Evolutionary conservation across 768 basidiomycete genomes (phyloP).

Genomic region (Serpula lacrymans): DNA sequence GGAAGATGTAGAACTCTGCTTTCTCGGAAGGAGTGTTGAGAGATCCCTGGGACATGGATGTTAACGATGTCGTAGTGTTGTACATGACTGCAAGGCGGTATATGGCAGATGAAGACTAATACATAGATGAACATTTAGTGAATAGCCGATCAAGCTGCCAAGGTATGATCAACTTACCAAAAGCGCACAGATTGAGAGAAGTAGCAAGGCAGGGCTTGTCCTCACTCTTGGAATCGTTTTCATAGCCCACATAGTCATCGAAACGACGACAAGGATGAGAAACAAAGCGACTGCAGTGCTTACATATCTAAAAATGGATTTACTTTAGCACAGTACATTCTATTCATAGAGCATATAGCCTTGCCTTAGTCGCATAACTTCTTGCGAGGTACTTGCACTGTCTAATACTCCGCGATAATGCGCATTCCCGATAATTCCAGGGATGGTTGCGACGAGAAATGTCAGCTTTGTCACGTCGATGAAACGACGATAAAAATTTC

Average conservation of each 20-base stretch:
- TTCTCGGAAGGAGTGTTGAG: constrained; percentile 35
- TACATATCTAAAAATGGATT: constrained; percentile 18
- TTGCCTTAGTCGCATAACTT: constrained; percentile 15
- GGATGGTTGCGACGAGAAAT: constrained; percentile 29
- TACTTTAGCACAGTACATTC: neutral
- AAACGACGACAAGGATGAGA: constrained; percentile 16
- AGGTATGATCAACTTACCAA: constrained; percentile 25
- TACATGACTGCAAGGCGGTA: constrained; percentile 42
- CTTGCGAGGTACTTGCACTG: constrained; percentile 13
- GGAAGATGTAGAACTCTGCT: constrained; percentile 41
- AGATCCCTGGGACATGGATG: constrained; percentile 23
- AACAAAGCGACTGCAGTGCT: constrained; percentile 24
- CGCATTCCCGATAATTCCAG: constrained; percentile 27
- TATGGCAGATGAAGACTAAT: constrained; percentile 26
- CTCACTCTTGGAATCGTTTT: constrained; percentile 23
- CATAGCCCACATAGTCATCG: constrained; percentile 20
- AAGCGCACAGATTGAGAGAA: constrained; percentile 19
- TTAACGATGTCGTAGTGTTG: constrained; percentile 30
- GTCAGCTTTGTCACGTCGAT: constrained; percentile 18
- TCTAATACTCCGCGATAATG: constrained; percentile 15
- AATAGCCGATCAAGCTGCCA: neutral
- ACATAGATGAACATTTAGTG: no score
- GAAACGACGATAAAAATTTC: constrained; percentile 29
- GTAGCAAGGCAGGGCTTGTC: constrained; percentile 17
- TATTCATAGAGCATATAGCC: constrained; percentile 2